Evolutionary conservation across 495 filamentous ascomycete genomes (phyloP), one percentile per base, ranked within the genome.

Genomic region (Bryoglossum gracile): DNA sequence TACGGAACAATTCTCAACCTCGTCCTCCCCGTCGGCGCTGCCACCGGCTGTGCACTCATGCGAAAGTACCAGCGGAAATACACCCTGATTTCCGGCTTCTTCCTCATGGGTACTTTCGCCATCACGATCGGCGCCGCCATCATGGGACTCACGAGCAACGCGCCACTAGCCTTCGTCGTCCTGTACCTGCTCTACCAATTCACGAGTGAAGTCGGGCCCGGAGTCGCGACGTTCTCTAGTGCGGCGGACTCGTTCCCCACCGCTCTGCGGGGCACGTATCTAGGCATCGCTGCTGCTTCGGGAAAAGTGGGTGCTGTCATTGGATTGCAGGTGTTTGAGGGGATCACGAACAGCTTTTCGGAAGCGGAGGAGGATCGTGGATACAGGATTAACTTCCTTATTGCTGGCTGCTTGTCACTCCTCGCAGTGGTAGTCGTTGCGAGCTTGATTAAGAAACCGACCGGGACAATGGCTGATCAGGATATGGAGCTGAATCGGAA

Each of bases 181-280:
- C 62, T 77, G 39, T 77, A 76, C 49, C 72, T 71, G 5, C 66
- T 76, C 34, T 75, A 76, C 55, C 61, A 69, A 24, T 61, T 65
- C 0, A 59, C 73, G 1, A 67, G 70, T 2, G 68, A 72, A 42
- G 68, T 74, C 62, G 72, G 73, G 0, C 73, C 73, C 2, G 73
- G 70, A 0, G 70, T 42, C 18, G 36, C 41, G 3, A 55, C 36
- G 11, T 45, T 50, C 21, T 30, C 51, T 2, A 34, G 34, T 13
- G 34, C 41, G 3, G 62, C 67, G 0, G 72, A 77, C 36, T 72
- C 66, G 0, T 76, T 77, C 48, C 71, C 72, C 1, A 77, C 72
- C 0, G 67, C 72, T 1, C 53, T 76, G 0, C 68, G 74, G 8
- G 73, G 74, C 3, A 70, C 75, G 38, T 74, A 69, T 37, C 57